Conservation (phyloP, 371 early-diverging fungal genomes). For the Rhizopus stolonifer region DNA sequence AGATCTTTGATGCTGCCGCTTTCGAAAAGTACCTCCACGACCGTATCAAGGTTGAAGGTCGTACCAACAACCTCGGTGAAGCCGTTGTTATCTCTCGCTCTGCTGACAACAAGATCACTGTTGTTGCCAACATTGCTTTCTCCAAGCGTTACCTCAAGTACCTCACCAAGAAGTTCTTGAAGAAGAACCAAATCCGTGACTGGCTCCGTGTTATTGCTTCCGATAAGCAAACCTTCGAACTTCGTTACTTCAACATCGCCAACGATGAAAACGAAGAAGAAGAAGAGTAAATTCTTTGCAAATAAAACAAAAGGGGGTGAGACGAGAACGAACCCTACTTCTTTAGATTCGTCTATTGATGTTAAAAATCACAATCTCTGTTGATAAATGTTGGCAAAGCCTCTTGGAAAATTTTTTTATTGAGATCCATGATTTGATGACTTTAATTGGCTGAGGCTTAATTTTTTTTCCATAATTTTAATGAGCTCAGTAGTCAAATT, state of each 20-base stretch:
- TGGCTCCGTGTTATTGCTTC: conserved; percentile 96
- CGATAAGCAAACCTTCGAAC: conserved; percentile 90
- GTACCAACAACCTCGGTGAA: conserved; percentile 94
- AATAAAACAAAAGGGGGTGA: conserved; percentile 46
- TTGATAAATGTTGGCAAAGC: conserved; percentile 5
- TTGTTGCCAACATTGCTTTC: conserved; percentile 80
- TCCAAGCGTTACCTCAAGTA: conserved; percentile 99
- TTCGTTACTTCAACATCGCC: conserved; percentile 95
- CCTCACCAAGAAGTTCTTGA: conserved; percentile 99
- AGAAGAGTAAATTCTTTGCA: conserved; percentile 45
- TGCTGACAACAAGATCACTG: conserved; percentile 72
- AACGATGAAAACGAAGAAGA: conserved; percentile 85
- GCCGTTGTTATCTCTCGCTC: conserved; percentile 82
- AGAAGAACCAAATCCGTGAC: conserved; percentile 98
- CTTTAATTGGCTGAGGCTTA: too few species aligned
- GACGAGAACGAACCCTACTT: conserved; percentile 67
- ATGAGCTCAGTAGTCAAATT: too few species aligned
- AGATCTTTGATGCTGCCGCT: conserved; percentile 95
- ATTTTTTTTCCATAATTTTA: too few species aligned
- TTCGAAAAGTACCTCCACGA: conserved; percentile 98
- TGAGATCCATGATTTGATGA: too few species aligned
- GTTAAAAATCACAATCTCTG: conserved; percentile 29
- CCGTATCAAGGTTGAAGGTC: conserved; percentile 97
- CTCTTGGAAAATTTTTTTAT: too few species aligned
- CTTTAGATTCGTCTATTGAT: conserved; percentile 10